Percentiles rank a stretch among this genome's conserved stretches.
Conservation (phyloP, 2,329 filamentous ascomycete species). For the Aspergillus fumigatiaffinis region DNA sequence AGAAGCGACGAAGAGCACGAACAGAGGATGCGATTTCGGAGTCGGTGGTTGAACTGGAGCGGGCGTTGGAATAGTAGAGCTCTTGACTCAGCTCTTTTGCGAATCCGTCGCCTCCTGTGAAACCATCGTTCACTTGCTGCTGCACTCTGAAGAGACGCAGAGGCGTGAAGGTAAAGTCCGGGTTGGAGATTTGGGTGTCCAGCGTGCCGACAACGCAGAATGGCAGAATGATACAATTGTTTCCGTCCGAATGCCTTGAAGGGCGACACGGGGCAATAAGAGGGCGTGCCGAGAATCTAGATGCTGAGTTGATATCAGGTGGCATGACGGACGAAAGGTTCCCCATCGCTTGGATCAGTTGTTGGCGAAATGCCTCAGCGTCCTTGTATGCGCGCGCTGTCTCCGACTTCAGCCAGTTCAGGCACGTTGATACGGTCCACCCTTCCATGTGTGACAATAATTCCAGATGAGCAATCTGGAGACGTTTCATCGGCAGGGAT, state of each 20-base stretch:
- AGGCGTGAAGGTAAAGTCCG: constrained; percentile 57
- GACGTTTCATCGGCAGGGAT: constrained; percentile 49
- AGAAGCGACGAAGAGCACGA: constrained; percentile 19
- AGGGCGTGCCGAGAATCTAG: constrained; percentile 35
- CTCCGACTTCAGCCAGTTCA: constrained; percentile 30
- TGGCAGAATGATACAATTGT: constrained; percentile 47
- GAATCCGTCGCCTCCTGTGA: constrained; percentile 57
- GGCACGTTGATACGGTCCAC: constrained; percentile 34
- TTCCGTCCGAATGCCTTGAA: constrained; percentile 22
- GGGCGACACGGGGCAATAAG: constrained; percentile 35
- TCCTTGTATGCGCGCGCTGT: constrained; percentile 21
- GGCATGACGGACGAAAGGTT: constrained; percentile 41
- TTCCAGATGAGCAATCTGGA: constrained; percentile 55
- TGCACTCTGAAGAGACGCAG: constrained; percentile 63
- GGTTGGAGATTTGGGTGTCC: constrained; percentile 50
- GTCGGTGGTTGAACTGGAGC: constrained; percentile 22
- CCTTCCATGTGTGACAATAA: constrained; percentile 46
- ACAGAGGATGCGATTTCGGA: constrained; percentile 19
- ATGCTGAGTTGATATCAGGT: constrained; percentile 29
- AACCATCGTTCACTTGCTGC: constrained; percentile 57
- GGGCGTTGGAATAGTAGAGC: constrained; percentile 45
- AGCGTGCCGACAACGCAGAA: constrained; percentile 62
- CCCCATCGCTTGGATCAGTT: constrained; percentile 41
- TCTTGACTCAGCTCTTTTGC: constrained; percentile 59
- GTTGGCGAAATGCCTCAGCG: constrained; percentile 40